Evolutionary conservation across 78 protist species (phyloP).

Genomic region (Speleostelium caveatum): DNA sequence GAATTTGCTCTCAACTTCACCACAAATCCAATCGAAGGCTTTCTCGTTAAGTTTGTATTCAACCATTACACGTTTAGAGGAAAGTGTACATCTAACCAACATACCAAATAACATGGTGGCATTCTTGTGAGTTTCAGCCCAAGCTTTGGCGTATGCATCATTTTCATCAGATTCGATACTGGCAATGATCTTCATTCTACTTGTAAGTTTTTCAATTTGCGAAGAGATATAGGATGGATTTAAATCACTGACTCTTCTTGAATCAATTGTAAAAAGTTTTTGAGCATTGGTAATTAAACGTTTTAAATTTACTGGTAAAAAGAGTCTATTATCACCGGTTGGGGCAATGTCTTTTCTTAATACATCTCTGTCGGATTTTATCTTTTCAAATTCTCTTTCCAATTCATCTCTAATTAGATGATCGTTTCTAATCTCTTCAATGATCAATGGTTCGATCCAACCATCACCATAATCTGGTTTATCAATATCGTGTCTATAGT

Average conservation of each 20-base stretch:
- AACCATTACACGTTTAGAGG: constrained; percentile 74
- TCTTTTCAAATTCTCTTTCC: constrained; percentile 7
- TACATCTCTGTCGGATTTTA: neutral
- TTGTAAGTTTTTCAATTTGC: constrained; percentile 5
- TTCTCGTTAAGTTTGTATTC: neutral
- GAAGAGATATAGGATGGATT: constrained; percentile 50
- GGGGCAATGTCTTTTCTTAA: constrained; percentile 63
- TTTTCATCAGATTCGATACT: constrained; percentile 75
- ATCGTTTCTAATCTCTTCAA: constrained; percentile 69
- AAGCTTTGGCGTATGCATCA: too few species aligned
- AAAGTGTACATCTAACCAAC: constrained; percentile 84
- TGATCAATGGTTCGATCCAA: constrained; percentile 82
- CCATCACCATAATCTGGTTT: constrained; percentile 9
- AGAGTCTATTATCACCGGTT: constrained; percentile 73
- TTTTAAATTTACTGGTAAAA: constrained; percentile 92
- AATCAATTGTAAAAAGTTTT: constrained; percentile 77
- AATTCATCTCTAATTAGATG: constrained; percentile 49
- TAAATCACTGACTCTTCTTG: constrained; percentile 48
- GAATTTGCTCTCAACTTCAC: constrained; percentile 58
- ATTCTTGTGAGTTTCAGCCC: too few species aligned
- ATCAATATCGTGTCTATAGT: neutral
- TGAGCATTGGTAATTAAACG: constrained; percentile 95
- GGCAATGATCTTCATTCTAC: constrained; percentile 61
- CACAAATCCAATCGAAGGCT: constrained; percentile 12
- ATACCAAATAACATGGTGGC: neutral